Evolutionary conservation across 1,284 basidiomycete species (phyloP).

Genomic region (Cutaneotrichosporon dermatis): DNA sequence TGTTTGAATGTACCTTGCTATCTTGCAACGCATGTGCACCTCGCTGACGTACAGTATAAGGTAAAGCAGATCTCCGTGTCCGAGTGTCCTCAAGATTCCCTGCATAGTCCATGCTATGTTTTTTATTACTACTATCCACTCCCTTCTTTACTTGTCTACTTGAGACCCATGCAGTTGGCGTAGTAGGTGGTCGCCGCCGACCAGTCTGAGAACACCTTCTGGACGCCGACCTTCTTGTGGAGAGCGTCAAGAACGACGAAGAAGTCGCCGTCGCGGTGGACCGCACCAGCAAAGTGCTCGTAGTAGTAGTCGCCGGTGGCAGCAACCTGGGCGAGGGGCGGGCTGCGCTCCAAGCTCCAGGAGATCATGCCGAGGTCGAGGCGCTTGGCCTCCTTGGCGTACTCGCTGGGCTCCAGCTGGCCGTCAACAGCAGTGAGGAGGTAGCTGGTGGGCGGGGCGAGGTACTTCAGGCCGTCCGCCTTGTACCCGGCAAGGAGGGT

Average conservation of each 20-base stretch:
- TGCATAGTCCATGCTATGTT: too few relatives aligned
- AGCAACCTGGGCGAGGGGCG: background rate
- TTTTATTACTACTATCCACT: too few relatives aligned
- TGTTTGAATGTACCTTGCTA: background rate
- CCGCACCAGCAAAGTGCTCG: constrained; percentile 2
- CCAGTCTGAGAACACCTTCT: constrained; percentile 24
- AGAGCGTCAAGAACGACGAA: constrained; percentile 17
- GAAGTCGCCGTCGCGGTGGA: constrained; percentile 20
- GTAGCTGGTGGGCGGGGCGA: constrained; percentile 18
- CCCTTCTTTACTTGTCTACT: background rate
- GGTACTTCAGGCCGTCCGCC: constrained; percentile 13
- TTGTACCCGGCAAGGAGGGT: constrained; percentile 7
- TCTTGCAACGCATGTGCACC: too few relatives aligned
- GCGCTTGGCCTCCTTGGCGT: constrained; percentile 17
- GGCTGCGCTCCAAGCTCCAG: constrained; percentile 22
- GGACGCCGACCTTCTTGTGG: constrained; percentile 13
- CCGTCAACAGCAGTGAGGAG: constrained; percentile 13
- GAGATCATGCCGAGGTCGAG: constrained; percentile 17
- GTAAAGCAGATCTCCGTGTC: too few relatives aligned
- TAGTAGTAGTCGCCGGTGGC: constrained; percentile 17
- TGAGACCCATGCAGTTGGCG: constrained; percentile 20
- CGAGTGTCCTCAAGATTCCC: too few relatives aligned
- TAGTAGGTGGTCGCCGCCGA: constrained; percentile 18
- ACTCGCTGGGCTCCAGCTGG: constrained; percentile 16
- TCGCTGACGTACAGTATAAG: too few relatives aligned